Conservation (phyloP, 352 stramenopile species). For the Phytophthora cryptogea region DNA sequence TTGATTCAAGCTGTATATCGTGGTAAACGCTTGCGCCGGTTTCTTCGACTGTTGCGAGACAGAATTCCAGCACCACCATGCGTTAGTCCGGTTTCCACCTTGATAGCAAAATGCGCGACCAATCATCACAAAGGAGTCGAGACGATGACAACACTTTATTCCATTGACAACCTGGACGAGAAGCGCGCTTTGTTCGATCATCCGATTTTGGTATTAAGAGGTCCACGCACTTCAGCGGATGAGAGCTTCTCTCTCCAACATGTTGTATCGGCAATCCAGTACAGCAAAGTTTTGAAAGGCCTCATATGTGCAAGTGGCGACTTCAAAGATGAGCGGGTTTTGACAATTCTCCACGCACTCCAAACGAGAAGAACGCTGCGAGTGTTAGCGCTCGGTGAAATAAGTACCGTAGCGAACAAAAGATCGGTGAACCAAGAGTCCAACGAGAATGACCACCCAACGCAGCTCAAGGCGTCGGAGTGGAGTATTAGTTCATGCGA, state of each 20-base stretch:
- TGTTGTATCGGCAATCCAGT: slow-evolving; percentile 52
- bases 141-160: slow-evolving; percentile 27
- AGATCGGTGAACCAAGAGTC: slow-evolving; percentile 6
- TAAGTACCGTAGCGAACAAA: slow-evolving; percentile 21
- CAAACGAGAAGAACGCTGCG: slow-evolving; percentile 48
- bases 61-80: slow-evolving; percentile 26
- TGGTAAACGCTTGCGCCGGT: slow-evolving; percentile 46
- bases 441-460: neutral
- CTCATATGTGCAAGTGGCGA: slow-evolving; percentile 43
- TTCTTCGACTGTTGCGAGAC: slow-evolving; percentile 38
- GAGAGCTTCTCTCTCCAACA: slow-evolving; percentile 38
- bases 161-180: slow-evolving; percentile 37
- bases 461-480: neutral
- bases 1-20: slow-evolving; percentile 65
- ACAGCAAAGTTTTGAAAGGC: slow-evolving; percentile 45
- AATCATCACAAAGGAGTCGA: slow-evolving; percentile 33
- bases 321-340: slow-evolving; percentile 33
- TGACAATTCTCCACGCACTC: slow-evolving; percentile 42
- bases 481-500: neutral
- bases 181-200: slow-evolving; percentile 59
- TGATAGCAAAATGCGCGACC: slow-evolving; percentile 35
- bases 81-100: slow-evolving; percentile 33
- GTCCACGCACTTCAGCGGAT: slow-evolving; percentile 4
- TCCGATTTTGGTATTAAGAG: slow-evolving; percentile 41
- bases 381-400: slow-evolving; percentile 46